A percentile compares a stretch with the other conserved stretches of the same genome.
These are phyloP conservation scores for Vaccinium corymbosum DNA, from an alignment of 148 eudicot genomes.

Conservation along the genomic window DNA sequence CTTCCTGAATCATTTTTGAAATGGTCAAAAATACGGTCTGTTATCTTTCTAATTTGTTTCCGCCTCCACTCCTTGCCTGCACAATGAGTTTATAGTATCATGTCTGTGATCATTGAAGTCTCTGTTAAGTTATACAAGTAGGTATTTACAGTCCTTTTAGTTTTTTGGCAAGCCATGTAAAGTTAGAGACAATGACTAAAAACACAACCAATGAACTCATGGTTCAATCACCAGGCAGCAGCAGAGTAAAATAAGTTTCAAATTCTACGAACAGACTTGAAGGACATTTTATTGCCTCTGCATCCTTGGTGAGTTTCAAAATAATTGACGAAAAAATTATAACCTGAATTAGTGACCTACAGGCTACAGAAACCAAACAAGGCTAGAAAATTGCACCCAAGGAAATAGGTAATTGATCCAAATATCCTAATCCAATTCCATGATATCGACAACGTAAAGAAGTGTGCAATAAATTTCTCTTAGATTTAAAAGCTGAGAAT, in stretches of 20 bases:
- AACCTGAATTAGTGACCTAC: neutral
- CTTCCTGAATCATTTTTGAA: constrained; percentile 48
- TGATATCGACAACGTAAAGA: neutral
- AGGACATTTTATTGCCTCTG: neutral
- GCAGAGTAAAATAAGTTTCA: neutral
- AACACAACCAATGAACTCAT: neutral
- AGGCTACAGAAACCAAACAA: neutral
- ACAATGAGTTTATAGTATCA: neutral
- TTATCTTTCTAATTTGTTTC: constrained; percentile 58
- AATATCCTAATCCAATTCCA: neutral
- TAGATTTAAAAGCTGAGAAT: neutral
- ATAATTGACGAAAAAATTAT: neutral
- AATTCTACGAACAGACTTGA: neutral
- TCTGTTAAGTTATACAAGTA: neutral
- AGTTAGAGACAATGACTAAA: neutral
- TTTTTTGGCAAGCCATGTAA: neutral
- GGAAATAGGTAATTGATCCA: neutral
- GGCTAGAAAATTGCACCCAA: neutral
- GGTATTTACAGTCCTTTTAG: neutral
- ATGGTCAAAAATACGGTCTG: constrained; percentile 66
- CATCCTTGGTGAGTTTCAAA: neutral
- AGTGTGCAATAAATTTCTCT: neutral
- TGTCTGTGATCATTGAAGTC: neutral
- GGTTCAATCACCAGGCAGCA: neutral
- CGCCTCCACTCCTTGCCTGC: constrained; percentile 85